Base-by-base conservation (phyloP, 257 asterid genomes). In the Solanum bukasovii region DNA sequence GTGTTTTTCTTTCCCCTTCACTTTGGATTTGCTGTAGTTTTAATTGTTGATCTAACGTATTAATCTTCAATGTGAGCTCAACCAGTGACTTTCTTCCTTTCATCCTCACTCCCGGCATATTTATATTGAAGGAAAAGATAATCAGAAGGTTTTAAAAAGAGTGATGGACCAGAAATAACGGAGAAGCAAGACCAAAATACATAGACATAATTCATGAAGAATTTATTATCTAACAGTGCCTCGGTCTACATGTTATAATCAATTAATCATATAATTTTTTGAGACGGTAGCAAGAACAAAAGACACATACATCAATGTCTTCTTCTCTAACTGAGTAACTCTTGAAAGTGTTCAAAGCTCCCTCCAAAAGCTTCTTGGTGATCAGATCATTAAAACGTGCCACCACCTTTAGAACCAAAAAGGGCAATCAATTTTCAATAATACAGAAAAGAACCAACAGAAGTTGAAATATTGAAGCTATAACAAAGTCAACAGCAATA, bases 361-460 rank as follows among this genome's bases (percentile, higher is more conserved):
- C 99, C 90, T 93, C 98, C 92, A 97, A 84, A 88, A 97, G 93
- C 3, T 93, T 96, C 92, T 87, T 94, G n/a, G 99, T 96, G 38
- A 96, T 89, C 86, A 97, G 93, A 92, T 97, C 99, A 88, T 97
- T 97, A 94, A 97, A 97, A 38, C 99, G 98, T 44, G 99, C 98
- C 87, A 97, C 98, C 88, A 96, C 99, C 99, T 97, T 89, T 46
- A 89, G 59, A 85, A 83, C 75, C 88, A 86, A 84, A 81, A 9
- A 90, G 38, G n/a, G 27, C 20, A 87, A 74, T 72, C 49, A 23
- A 89, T 38, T 59, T 75, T 82, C 59, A 72, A 20, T 35, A 61
- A 40, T 77, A n/a, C 59, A 78, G 61, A 78, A 44, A 85, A 63
- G 34, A 31, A 67, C 31, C 81, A 78, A 35, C 84, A 49, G 71